Percentiles rank a stretch among this genome's conserved stretches.
phyloP scores from a whole-genome alignment of 495 filamentous ascomycete genomes.

The Eremomyces bilateralis region DNA sequence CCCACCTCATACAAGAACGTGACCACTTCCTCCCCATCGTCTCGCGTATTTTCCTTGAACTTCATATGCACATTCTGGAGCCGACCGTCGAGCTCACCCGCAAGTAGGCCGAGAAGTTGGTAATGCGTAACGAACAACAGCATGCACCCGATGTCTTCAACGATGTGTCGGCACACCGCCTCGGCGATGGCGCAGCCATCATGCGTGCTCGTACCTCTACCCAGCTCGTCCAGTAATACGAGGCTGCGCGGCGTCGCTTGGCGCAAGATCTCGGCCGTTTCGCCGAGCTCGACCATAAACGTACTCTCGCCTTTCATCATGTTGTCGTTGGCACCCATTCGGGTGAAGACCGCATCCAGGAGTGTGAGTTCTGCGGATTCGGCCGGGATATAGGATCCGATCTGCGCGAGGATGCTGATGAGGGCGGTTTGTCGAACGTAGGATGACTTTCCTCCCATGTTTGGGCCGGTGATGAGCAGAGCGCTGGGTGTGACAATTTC shows the following conservation, averaged over 20 bases:
- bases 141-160: conserved; percentile 53
- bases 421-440: conserved; percentile 87
- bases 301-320: conserved; percentile 88
- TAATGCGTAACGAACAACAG: conserved; percentile 89
- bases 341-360: conserved; percentile 79
- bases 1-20: conserved; percentile 36
- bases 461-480: conserved; percentile 83
- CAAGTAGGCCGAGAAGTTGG: conserved; percentile 57
- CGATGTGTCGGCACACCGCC: conserved; percentile 55
- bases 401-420: conserved; percentile 81
- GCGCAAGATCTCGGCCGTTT: conserved; percentile 79
- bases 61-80: conserved; percentile 68
- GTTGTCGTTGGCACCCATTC: conserved; percentile 95
- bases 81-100: conserved; percentile 32
- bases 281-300: conserved; percentile 93
- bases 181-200: conserved; percentile 94
- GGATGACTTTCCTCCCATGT: conserved; percentile 95
- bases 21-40: conserved; percentile 20
- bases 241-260: conserved; percentile 60
- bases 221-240: conserved; percentile 88
- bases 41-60: conserved; percentile 34
- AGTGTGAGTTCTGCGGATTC: conserved; percentile 50
- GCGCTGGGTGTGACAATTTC: conserved; percentile 41
- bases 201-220: conserved; percentile 78
- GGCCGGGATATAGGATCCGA: conserved; percentile 86